A percentile compares a stretch with the other conserved stretches of the same genome.
phyloP scores from a whole-genome alignment of 1,139 yeast species.

The Blastobotrys ciferrii region DNA sequence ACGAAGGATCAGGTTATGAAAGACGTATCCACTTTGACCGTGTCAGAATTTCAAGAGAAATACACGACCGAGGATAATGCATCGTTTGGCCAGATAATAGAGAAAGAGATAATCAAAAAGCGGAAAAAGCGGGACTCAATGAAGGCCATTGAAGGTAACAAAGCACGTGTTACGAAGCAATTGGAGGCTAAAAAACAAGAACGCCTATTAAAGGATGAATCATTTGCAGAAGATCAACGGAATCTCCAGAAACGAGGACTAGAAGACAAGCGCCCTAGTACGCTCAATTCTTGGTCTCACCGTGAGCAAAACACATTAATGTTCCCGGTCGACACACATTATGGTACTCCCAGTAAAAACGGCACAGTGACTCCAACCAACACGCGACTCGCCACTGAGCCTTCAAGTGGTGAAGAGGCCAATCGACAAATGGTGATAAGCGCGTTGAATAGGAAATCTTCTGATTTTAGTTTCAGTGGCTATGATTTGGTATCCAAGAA shows the following conservation, averaged over 20 bases:
- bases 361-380: slow-evolving; percentile 20
- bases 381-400: slow-evolving; percentile 19
- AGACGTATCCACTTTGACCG: slow-evolving; percentile 12
- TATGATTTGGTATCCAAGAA: slow-evolving; percentile 23
- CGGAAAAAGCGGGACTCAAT: slow-evolving; percentile 30
- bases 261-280: background rate
- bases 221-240: background rate
- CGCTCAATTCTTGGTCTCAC: background rate
- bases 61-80: slow-evolving; percentile 39
- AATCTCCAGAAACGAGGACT: background rate
- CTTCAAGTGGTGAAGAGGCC: background rate
- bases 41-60: slow-evolving; percentile 30
- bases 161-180: background rate
- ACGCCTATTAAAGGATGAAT: background rate
- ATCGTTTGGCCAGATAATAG: slow-evolving; percentile 25
- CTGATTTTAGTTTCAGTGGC: slow-evolving; percentile 10
- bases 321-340: background rate
- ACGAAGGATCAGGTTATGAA: slow-evolving; percentile 13
- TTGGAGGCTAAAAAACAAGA: background rate
- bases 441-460: background rate
- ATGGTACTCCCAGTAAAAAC: background rate
- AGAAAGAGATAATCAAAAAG: slow-evolving; percentile 8
- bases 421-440: background rate
- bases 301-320: background rate
- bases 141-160: slow-evolving; percentile 20